Conservation (phyloP, 768 basidiomycete species). For the Russula abietina region DNA sequence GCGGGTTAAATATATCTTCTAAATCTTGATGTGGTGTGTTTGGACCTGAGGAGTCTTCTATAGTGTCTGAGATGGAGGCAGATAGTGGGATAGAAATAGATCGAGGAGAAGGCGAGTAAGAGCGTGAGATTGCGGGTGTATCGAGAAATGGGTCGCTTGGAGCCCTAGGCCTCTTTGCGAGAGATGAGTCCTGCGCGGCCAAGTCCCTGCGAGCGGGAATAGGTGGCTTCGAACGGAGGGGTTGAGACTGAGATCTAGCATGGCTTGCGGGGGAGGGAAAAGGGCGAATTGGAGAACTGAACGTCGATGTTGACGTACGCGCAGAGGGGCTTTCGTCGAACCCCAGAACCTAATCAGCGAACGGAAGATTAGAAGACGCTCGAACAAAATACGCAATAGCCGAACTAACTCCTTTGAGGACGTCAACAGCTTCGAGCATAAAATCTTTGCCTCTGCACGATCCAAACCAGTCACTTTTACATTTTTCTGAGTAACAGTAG, state of each 20-base stretch:
- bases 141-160: constrained; percentile 79
- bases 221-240: constrained; percentile 37
- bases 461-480: constrained; percentile 25
- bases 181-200: constrained; percentile 37
- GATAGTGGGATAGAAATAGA: constrained; percentile 32
- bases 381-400: constrained; percentile 28
- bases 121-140: constrained; percentile 53
- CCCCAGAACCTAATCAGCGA: constrained; percentile 45
- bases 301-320: constrained; percentile 25
- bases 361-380: constrained; percentile 13
- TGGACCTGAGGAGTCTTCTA: constrained; percentile 41
- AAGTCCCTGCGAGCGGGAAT: constrained; percentile 31
- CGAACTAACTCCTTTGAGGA: constrained; percentile 81
- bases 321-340: constrained; percentile 59
- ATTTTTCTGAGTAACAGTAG: constrained; percentile 2
- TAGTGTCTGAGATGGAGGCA: constrained; percentile 32
- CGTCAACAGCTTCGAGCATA: constrained; percentile 84
- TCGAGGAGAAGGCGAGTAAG: constrained; percentile 48
- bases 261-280: constrained; percentile 38
- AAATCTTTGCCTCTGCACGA: constrained; percentile 79
- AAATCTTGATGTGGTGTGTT: constrained; percentile 35
- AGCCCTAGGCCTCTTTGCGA: constrained; percentile 61
- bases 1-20: constrained; percentile 28
- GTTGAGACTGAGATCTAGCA: constrained; percentile 52
- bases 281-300: constrained; percentile 34